phyloP scores from a whole-genome alignment of 2,329 filamentous ascomycete genomes.

The Talaromyces piceae region DNA sequence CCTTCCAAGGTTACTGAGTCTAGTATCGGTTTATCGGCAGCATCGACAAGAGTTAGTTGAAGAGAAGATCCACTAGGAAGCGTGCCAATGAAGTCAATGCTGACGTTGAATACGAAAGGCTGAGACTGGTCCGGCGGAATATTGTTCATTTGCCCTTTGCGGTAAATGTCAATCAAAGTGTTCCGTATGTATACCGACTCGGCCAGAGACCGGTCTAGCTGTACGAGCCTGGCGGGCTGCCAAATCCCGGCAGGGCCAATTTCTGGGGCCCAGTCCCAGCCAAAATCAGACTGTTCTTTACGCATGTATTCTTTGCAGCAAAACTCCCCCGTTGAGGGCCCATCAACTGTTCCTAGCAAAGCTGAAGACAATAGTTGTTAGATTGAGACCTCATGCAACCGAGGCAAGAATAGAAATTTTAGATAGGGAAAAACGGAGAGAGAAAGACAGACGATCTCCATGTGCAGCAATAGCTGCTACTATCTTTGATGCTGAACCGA shows the following conservation, averaged over 20 bases:
- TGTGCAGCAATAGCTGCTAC: conserved; percentile 47
- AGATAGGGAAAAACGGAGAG: not conserved
- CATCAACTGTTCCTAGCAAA: not conserved
- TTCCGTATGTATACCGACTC: conserved; percentile 41
- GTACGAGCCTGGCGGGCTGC: conserved; percentile 52
- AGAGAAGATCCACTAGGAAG: conserved; percentile 40
- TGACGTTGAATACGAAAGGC: conserved; percentile 56
- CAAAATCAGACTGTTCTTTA: conserved; percentile 57
- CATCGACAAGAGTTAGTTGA: conserved; percentile 41
- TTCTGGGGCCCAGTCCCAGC: conserved; percentile 58
- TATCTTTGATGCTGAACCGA: conserved; percentile 50
- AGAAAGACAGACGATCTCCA: not conserved
- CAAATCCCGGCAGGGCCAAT: conserved; percentile 56
- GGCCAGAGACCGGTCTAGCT: conserved; percentile 37
- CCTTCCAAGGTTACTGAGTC: conserved; percentile 32
- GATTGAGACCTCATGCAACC: conserved; percentile 34
- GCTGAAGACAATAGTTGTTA: conserved; percentile 20
- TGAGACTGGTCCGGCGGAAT: conserved; percentile 49
- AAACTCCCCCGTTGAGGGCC: conserved; percentile 43
- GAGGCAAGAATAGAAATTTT: too few relatives aligned
- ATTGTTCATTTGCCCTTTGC: conserved; percentile 52
- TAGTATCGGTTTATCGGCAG: conserved; percentile 31
- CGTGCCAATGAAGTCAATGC: conserved; percentile 49
- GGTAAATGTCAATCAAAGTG: conserved; percentile 51
- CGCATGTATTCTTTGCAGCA: conserved; percentile 49